Evolutionary conservation across 352 stramenopile species (phyloP).

Genomic region (Pythium periplocum): DNA sequence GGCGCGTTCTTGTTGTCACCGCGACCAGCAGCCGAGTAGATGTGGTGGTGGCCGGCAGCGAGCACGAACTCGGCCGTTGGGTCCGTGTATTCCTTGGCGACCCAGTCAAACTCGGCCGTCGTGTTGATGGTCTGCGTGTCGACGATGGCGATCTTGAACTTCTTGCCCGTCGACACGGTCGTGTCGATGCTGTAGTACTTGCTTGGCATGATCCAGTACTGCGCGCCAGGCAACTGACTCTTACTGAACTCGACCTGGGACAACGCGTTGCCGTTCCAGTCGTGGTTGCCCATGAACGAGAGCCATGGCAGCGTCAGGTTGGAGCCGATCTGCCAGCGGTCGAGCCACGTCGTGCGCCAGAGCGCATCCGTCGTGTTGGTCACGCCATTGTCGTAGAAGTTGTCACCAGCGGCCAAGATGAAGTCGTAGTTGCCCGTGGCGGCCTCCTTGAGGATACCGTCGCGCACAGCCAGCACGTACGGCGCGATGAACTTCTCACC

Average conservation of each 20-base stretch:
- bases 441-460: constrained; percentile 21
- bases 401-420: constrained; percentile 33
- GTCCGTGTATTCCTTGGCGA: constrained; percentile 19
- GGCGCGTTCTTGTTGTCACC: constrained; percentile 24
- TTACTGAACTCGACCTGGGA: constrained; percentile 27
- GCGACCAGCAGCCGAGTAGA: constrained; percentile 24
- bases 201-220: constrained; percentile 38
- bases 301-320: constrained; percentile 33
- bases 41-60: constrained; percentile 27
- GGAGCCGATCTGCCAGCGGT: constrained; percentile 27
- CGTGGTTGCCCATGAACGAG: constrained; percentile 35
- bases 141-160: constrained; percentile 28
- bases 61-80: constrained; percentile 19
- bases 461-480: constrained; percentile 25
- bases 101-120: constrained; percentile 20
- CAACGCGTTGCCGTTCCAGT: constrained; percentile 30
- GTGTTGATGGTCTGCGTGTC: constrained; percentile 27
- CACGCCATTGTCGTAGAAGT: constrained; percentile 39
- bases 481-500: constrained; percentile 21
- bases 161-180: constrained; percentile 16
- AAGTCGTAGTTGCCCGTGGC: constrained; percentile 26
- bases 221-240: constrained; percentile 12
- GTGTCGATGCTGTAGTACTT: constrained; percentile 30
- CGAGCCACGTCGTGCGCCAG: constrained; percentile 26
- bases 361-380: constrained; percentile 19